phyloP scores from a whole-genome alignment of 2,329 filamentous ascomycete species.

The Purpureocillium takamizusanense region DNA sequence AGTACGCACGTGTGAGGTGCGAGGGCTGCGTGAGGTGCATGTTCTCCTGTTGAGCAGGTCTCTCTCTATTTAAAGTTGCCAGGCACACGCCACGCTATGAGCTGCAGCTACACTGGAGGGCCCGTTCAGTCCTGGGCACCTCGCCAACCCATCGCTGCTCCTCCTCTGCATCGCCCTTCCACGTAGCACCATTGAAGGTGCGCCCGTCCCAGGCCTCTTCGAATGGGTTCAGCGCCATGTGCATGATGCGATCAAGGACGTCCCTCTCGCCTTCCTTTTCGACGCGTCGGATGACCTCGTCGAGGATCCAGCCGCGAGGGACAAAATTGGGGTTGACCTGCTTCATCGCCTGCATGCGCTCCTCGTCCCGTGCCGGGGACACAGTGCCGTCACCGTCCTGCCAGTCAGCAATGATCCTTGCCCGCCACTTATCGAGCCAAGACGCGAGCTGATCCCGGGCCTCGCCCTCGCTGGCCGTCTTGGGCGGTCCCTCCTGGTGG shows the following conservation, averaged over 20 bases:
- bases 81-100: conserved; percentile 59
- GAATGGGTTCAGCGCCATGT: conserved; percentile 78
- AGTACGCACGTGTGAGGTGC: too few relatives aligned
- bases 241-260: conserved; percentile 68
- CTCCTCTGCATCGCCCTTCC: conserved; percentile 56
- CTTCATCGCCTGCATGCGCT: conserved; percentile 68
- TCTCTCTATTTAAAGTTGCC: too few relatives aligned
- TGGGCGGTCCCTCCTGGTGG: conserved; percentile 61
- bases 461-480: conserved; percentile 49
- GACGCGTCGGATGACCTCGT: conserved; percentile 84
- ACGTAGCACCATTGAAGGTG: conserved; percentile 35
- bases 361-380: conserved; percentile 39
- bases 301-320: conserved; percentile 82
- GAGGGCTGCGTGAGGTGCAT: not conserved
- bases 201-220: conserved; percentile 62
- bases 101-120: conserved; percentile 92
- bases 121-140: conserved; percentile 67
- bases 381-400: conserved; percentile 33
- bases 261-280: conserved; percentile 77
- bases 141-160: conserved; percentile 80
- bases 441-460: conserved; percentile 58
- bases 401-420: conserved; percentile 70
- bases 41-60: too few relatives aligned
- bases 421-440: conserved; percentile 77
- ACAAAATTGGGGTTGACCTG: conserved; percentile 87